Evolutionary conservation across 129 eudicot genomes (phyloP).

Genomic region (Heracleum sosnowskyi): DNA sequence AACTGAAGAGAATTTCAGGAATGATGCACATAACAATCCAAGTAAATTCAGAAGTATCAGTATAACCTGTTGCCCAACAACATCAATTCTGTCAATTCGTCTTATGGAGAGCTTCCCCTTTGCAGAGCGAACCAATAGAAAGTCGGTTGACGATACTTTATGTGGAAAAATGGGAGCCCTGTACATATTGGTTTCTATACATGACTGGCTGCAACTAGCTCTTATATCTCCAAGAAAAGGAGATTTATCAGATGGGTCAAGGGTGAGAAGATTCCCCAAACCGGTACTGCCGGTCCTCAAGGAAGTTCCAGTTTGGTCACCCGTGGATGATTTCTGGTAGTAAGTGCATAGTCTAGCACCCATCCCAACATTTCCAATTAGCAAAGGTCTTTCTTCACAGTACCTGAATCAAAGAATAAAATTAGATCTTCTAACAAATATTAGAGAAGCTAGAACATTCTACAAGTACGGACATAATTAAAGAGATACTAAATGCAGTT

Average conservation of each 20-base stretch:
- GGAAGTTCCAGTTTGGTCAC: constrained; percentile 66
- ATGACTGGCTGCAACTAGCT: constrained; percentile 80
- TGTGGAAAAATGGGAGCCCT: constrained; percentile 86
- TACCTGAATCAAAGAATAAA: constrained; percentile 34
- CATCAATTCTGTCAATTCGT: constrained; percentile 86
- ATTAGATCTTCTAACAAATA: not conserved
- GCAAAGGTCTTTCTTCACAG: constrained; percentile 94
- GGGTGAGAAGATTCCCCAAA: constrained; percentile 68
- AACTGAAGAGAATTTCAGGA: not conserved
- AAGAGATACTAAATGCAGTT: constrained; percentile 2
- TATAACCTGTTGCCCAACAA: constrained; percentile 93
- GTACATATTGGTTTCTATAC: constrained; percentile 92
- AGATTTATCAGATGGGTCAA: constrained; percentile 96
- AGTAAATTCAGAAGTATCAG: not conserved
- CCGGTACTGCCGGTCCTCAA: constrained; percentile 50
- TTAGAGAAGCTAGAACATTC: not conserved
- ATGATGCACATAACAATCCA: not conserved
- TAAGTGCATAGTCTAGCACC: constrained; percentile 96
- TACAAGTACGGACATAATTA: not conserved
- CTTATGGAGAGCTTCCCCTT: constrained; percentile 93
- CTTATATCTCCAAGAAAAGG: constrained; percentile 97
- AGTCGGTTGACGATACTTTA: constrained; percentile 79
- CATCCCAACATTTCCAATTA: constrained; percentile 90
- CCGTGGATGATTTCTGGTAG: constrained; percentile 78
- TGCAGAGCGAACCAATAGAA: constrained; percentile 82